Evolutionary conservation across 495 filamentous ascomycete species (phyloP), one percentile per base, ranked within the genome.

Genomic region (Aspergillus conjunctus): DNA sequence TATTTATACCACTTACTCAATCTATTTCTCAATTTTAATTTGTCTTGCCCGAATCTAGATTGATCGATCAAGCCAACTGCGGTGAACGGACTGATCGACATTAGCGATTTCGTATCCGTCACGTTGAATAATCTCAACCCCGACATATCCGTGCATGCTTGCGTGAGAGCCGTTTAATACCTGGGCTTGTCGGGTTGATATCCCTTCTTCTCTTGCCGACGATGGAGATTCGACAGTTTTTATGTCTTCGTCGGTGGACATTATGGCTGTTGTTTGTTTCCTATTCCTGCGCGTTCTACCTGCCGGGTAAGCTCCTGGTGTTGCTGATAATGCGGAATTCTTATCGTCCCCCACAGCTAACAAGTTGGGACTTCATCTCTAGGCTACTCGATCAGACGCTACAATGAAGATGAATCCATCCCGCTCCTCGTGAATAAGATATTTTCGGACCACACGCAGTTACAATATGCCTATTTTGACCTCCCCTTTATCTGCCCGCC

Each of bases 341-440:
- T 39, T 10, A 20, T 26, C 26, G 26, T 15, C 15, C 10, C 18
- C 11, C 3, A 17, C 31, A 20, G 45, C 66, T 77, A 37, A 79
- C 48, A 10, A n/a, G 21, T 60, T 48, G 2, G 15, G 32, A 6
- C 61, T 37, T 17, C 48, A 1, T 22, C 18, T 10, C 26, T 60
- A 90, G 88, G 88, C 50, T 90, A 86, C 77, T 90, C 87, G 8
- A 86, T 94, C 66, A 90, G 88, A 63, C 91, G 85, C 68, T 97
- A 96, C 71, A 81, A 82, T 53, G 87, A 93, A 59, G 81, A 84
- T 70, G 90, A 96, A 65, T 77, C 87, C 5, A 91, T 96, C 30
- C 92, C 92, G 0, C 81, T 97, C 7, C 85, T 92, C n/a, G 91
- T 94, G 56, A 97, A 97, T 77, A 97, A 97, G 73, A 88, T 95